Percentiles rank a stretch among this genome's conserved stretches.
Conservation (phyloP, 208 protist genomes). For the Leptomonas pyrrhocoris region DNA sequence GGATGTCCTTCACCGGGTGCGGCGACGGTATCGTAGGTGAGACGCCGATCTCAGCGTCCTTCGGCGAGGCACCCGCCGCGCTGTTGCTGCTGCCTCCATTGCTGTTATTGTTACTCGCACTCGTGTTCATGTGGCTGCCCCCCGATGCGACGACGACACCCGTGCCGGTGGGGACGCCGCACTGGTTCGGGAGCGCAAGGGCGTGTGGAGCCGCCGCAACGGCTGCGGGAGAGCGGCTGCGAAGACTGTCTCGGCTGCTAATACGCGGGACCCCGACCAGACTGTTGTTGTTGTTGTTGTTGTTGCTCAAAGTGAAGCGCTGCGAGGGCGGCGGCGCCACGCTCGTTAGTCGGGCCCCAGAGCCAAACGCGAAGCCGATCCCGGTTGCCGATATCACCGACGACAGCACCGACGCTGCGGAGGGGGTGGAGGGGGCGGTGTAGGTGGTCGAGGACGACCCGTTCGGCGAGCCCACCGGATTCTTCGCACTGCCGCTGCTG, state of each 20-base stretch:
- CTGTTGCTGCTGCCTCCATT: background rate
- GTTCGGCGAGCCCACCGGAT: background rate
- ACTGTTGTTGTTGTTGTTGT: background rate
- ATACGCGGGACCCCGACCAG: background rate
- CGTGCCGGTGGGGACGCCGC: background rate
- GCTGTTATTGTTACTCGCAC: background rate
- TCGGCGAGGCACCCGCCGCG: constrained; percentile 4
- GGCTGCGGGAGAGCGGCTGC: background rate
- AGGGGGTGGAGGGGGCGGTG: constrained; percentile 1
- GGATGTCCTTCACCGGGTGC: constrained; percentile 3
- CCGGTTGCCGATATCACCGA: constrained; percentile 13
- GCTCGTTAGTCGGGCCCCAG: background rate
- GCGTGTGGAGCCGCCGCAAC: background rate
- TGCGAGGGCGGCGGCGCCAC: background rate
- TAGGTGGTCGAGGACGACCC: background rate
- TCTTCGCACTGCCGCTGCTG: background rate
- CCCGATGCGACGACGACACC: background rate
- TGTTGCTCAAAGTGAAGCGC: background rate
- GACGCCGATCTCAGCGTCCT: background rate
- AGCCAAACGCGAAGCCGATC: constrained; percentile 7
- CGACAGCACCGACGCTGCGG: constrained; percentile 2
- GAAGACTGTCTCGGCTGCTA: constrained; percentile 11
- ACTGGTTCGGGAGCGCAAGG: background rate
- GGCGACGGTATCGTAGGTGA: background rate
- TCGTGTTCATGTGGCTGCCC: background rate